Base-by-base conservation (phyloP, 2,329 filamentous ascomycete genomes). In the Periconia digitata region DNA sequence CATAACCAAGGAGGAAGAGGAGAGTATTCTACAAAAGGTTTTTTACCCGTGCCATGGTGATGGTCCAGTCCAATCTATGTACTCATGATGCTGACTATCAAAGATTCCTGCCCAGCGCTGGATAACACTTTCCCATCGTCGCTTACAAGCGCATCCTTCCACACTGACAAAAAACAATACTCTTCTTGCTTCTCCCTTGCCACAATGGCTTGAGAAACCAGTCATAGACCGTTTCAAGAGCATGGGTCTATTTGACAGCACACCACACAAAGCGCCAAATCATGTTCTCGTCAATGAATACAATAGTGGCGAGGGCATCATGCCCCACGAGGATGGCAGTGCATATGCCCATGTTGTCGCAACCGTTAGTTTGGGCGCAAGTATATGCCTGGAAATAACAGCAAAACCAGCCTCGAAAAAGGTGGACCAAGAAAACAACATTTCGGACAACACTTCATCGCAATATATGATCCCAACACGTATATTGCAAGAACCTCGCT, bases 251-350 rank as follows among this genome's bases (percentile, higher is more conserved):
- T 87, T 86, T 63, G 53, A 67, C 2, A 67, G 77, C 17, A 89
- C 91, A 43, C 89, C 89, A 5, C 92, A 97, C 64, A 62, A 76
- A 16, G 78, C 76, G 3, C 90, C 92, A 2, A 99, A 97, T 62
- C 94, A 97, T 72, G 90, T 95, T 39, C 78, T 97, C 32, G 85
- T 97, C 59, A 99, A 99, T 65, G 92, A 96, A 70, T 99, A 97
- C 70, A 79, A 80, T 1, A 84, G 89, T 0, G 90, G 89, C 2
- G 83, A 96, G 54, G 92, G 92, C n/a, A 97, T 97, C 57, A 95
- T 96, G 89, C 86, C 92, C 40, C 92, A 97, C 70, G 94, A 96
- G 77, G 92, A 99, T 69, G 94, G 92, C 1, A 75, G 82, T 8
- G 90, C 92, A 8, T 99, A 99, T 67, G 82, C 88, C 65, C 88